These are phyloP conservation scores for Malassezia brasiliensis DNA, from an alignment of 1,284 basidiomycete genomes.

Conservation along the genomic window DNA sequence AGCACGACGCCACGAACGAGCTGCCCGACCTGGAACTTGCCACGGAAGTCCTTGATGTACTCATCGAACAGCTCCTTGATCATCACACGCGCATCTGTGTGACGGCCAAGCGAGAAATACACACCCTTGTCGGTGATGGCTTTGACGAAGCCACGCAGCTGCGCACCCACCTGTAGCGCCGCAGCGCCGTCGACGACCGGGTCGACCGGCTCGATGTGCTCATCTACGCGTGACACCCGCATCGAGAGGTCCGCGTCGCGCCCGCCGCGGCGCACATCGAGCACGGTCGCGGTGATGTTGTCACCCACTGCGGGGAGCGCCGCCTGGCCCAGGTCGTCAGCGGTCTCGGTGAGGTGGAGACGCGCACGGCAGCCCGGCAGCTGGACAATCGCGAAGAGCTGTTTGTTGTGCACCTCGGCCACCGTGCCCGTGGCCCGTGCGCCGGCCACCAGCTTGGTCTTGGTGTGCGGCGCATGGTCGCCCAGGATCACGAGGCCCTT, in stretches of 20 bases:
- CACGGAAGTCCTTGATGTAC: slow-evolving; percentile 94
- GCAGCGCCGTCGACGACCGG: slow-evolving; percentile 59
- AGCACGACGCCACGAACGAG: slow-evolving; percentile 76
- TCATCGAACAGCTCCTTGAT: slow-evolving; percentile 65
- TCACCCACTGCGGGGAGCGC: slow-evolving; percentile 61
- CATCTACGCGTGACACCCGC: slow-evolving; percentile 59
- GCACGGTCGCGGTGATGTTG: slow-evolving; percentile 61
- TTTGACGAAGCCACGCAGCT: slow-evolving; percentile 76
- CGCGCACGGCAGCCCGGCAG: slow-evolving; percentile 31
- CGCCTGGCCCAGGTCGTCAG: slow-evolving; percentile 60
- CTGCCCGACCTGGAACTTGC: slow-evolving; percentile 68
- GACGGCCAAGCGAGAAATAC: slow-evolving; percentile 76
- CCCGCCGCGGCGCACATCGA: slow-evolving; percentile 42
- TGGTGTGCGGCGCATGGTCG: slow-evolving; percentile 59
- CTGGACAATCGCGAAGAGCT: slow-evolving; percentile 2
- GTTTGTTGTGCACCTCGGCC: slow-evolving; percentile 51
- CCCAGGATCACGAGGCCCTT: slow-evolving; percentile 25
- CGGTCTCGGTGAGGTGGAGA: slow-evolving; percentile 58
- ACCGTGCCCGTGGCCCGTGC: slow-evolving; percentile 74
- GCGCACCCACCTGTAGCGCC: slow-evolving; percentile 61
- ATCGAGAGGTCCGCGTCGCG: slow-evolving; percentile 61
- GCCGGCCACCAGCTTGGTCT: slow-evolving; percentile 71
- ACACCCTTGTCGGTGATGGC: slow-evolving; percentile 69
- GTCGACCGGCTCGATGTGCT: slow-evolving; percentile 53
- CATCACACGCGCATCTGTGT: slow-evolving; percentile 78